Base-by-base conservation (phyloP, 106 monocot species). In the Dendrobium catenatum region DNA sequence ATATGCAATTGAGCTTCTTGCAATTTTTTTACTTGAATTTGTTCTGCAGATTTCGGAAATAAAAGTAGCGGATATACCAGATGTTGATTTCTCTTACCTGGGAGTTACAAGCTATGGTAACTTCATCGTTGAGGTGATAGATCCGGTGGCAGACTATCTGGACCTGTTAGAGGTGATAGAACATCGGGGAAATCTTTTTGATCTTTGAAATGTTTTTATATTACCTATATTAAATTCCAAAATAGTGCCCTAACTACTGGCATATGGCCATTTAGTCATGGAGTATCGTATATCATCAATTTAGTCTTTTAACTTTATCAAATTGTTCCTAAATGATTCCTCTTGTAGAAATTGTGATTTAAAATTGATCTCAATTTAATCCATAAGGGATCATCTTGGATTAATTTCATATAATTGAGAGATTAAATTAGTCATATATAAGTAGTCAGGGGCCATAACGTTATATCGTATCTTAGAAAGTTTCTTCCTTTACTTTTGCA, bases 121-220 rank as follows among this genome's bases (percentile, higher is more conserved):
- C 68, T 99, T 99, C 78, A 84, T 46, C 29, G 86, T 99, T 37
- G 99, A 99, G 82, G 99, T 99, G 66, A 78, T 93, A 58, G 99
- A 99, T 59, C 93, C 99, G 77, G 99, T 95, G 86, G 85, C 90
- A 61, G 99, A 95, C 72, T 99, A 99, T 86, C 81, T 95, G 79
- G 95, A 99, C 47, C 80, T 99, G 86, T 89, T 99, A 90, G 95
- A 99, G 99, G 99, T 99, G 85, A 68, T 18, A 10, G 61, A n/a
- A 77, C n/a, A 74, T 72, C 48, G n/a, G 72, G 51, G 17, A 66
- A 16, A 44, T 55, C 42, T 6, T 49, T 31, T 4, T 66, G 72
- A 74, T 55, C 29, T 54, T 70, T 68, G 48, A 49, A 59, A 51
- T 49, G 44, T 49, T 77, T 0, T 72, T 59, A 51, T 2, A 37